Percentiles rank a stretch among this genome's conserved stretches.
These are phyloP conservation scores for Hansenula sp. DNA, from an alignment of 1,139 yeast genomes.

Conservation along the genomic window DNA sequence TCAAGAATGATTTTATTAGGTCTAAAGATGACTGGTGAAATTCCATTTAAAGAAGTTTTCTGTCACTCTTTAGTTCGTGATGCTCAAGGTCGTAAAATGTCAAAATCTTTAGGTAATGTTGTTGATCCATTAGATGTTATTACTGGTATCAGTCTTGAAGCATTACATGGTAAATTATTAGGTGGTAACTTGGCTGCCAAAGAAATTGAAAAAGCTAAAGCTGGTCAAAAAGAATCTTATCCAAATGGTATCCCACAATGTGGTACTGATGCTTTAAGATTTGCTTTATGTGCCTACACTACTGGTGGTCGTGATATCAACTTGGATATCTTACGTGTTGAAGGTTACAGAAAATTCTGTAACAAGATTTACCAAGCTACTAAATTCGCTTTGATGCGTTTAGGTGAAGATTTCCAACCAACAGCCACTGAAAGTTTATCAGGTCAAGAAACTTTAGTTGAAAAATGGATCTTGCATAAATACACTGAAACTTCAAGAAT, in stretches of 20 bases:
- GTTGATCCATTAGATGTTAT: conserved; percentile 95
- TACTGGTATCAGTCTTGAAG: conserved; percentile 75
- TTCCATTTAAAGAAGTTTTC: conserved; percentile 95
- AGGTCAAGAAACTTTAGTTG: conserved; percentile 89
- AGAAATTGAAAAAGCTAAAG: conserved; percentile 82
- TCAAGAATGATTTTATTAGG: conserved; percentile 94
- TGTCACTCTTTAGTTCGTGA: conserved; percentile 98
- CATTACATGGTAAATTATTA: conserved; percentile 71
- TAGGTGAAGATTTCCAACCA: conserved; percentile 85
- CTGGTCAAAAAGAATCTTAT: conserved; percentile 85
- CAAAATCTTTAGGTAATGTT: conserved; percentile 95
- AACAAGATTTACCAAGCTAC: conserved; percentile 99
- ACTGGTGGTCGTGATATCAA: conserved; percentile 99
- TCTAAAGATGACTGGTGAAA: conserved; percentile 80
- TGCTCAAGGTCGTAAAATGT: conserved; percentile 99
- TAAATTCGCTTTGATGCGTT: conserved; percentile 88
- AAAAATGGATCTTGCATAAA: conserved; percentile 93
- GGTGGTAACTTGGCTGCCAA: conserved; percentile 86
- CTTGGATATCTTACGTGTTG: conserved; percentile 93
- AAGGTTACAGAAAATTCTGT: conserved; percentile 99
- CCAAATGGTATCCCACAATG: conserved; percentile 99
- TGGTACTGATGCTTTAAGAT: conserved; percentile 98
- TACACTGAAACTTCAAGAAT: conserved; percentile 65
- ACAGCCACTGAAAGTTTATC: conserved; percentile 57
- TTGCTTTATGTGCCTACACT: conserved; percentile 96